Percentiles rank a stretch among this genome's conserved stretches.
Evolutionary conservation across 192 early-diverging fungal genomes (phyloP).

Genomic region (Funneliformis geosporum): DNA sequence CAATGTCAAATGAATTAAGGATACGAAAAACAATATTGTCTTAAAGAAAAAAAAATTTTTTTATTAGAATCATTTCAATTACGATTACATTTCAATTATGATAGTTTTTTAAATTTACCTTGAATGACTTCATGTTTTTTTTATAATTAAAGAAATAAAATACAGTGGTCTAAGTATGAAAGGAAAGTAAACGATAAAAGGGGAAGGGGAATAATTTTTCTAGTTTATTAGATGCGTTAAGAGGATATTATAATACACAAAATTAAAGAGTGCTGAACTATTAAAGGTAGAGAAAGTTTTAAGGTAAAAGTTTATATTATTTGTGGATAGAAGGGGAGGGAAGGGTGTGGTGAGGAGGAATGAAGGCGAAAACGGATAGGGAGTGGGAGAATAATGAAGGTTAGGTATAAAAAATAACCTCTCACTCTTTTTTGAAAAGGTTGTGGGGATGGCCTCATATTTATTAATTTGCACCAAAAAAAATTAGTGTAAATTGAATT

Average conservation of each 20-base stretch:
- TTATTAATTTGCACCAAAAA: neutral
- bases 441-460: no score
- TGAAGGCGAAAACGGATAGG: neutral
- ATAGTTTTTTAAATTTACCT: neutral
- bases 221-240: no score
- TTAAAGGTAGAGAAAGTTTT: neutral
- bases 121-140: neutral
- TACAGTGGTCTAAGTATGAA: neutral
- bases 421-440: neutral
- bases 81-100: neutral
- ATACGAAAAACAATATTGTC: neutral
- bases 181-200: neutral
- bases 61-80: no score
- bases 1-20: neutral
- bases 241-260: no score
- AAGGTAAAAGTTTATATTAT: neutral
- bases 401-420: neutral
- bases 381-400: neutral
- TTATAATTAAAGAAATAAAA: neutral
- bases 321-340: neutral
- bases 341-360: no score
- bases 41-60: neutral
- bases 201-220: neutral
- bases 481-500: neutral
- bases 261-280: no score